phyloP scores from a whole-genome alignment of 192 early-diverging fungal species.

The Blastocladiella britannica region DNA sequence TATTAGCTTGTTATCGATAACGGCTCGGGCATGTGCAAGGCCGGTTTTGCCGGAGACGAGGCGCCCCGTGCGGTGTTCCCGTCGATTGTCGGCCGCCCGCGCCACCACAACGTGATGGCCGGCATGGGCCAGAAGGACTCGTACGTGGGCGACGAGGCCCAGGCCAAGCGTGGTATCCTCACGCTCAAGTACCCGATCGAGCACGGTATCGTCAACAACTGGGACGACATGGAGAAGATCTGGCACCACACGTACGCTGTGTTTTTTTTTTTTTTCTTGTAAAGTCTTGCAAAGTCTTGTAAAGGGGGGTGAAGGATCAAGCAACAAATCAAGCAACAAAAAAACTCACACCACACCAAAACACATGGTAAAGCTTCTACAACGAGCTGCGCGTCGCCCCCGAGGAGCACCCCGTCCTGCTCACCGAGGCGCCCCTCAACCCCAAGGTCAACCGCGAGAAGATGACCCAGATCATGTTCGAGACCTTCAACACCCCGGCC shows the following conservation, averaged over 20 bases:
- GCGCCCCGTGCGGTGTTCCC: conserved; percentile 35
- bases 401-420: conserved; percentile 37
- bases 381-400: conserved; percentile 43
- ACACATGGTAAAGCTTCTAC: too few species aligned
- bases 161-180: conserved; percentile 49
- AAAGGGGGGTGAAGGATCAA: too few species aligned
- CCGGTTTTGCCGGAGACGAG: conserved; percentile 49
- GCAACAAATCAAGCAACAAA: too few species aligned
- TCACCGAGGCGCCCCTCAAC: conserved; percentile 41
- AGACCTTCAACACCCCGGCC: conserved; percentile 37
- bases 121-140: conserved; percentile 54
- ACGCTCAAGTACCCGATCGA: conserved; percentile 51
- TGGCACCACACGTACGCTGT: conserved; percentile 26
- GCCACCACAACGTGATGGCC: conserved; percentile 50
- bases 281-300: too few species aligned
- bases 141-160: conserved; percentile 52
- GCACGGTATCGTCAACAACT: conserved; percentile 56
- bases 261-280: too few species aligned
- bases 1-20: conserved; percentile 40
- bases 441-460: conserved; percentile 40
- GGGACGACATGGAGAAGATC: conserved; percentile 60
- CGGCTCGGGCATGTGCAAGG: conserved; percentile 54
- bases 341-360: too few species aligned
- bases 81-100: conserved; percentile 46
- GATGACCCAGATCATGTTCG: conserved; percentile 42